Evolutionary conservation across 73 alveolate species (phyloP).

Genomic region (Paramecium sonneborni): DNA sequence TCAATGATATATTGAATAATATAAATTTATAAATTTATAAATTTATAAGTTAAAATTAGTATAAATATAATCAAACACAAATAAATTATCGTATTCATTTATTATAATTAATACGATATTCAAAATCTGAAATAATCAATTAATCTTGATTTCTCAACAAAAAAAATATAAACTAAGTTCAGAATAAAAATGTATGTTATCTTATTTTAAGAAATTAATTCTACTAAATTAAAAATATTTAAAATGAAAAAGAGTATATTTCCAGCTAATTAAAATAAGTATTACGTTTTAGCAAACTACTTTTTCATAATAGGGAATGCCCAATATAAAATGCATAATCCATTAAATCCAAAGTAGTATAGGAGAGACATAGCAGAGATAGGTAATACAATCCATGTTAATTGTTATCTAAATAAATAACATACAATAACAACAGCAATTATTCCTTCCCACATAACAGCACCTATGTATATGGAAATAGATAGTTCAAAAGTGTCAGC

Average conservation of each 20-base stretch:
- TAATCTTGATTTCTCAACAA: not conserved
- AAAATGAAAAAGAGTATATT: not conserved
- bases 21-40: not conserved
- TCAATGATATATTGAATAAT: too few species aligned
- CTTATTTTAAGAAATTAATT: not conserved
- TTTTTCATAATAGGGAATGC: not conserved
- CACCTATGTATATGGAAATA: not conserved
- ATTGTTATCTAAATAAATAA: not conserved
- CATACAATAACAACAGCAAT: constrained; percentile 13
- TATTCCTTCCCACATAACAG: not conserved
- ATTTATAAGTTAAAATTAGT: not conserved
- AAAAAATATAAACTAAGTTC: not conserved
- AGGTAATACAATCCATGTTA: not conserved
- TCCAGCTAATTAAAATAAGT: not conserved
- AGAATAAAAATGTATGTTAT: not conserved
- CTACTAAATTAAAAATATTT: not conserved
- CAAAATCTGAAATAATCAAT: not conserved
- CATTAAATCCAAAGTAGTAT: not conserved
- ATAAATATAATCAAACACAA: not conserved
- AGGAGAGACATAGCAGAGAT: not conserved
- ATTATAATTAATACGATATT: not conserved
- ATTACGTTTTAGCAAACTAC: not conserved
- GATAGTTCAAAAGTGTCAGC: not conserved
- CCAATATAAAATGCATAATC: not conserved
- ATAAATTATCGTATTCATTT: not conserved